Evolutionary conservation across 2,329 filamentous ascomycete species (phyloP), one percentile per base, ranked within the genome.

Genomic region (Teratosphaeriaceae sp.): DNA sequence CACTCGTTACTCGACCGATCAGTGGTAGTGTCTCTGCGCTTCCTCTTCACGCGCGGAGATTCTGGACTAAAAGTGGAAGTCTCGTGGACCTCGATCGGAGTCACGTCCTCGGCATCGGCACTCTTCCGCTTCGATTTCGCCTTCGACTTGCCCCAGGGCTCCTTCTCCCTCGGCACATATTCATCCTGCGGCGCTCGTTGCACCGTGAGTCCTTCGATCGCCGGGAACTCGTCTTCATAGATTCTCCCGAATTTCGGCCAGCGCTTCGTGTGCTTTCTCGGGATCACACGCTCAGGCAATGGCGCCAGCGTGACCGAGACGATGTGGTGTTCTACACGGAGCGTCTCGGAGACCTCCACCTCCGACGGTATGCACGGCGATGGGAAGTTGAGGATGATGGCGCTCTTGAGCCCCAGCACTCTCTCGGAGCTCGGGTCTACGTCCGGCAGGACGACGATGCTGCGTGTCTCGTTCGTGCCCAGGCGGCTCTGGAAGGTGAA

Each of bases 401-500:
- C 69, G 19, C 65, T 60, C 48, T 74, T 71, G 52, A 79, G 57
- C 2, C 67, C 59, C 38, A 66, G 65, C 13, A 79, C 67, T n/a
- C 66, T 47, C 2, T 66, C 63, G 35, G 71, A 67, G 11, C 65
- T 62, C 5, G 70, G 58, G 5, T 65, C 57, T 24, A 78, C 61
- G 2, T 71, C 62, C 16, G 70, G 65, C 38, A 69, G 65, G 9
- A 67, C 66, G 21, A 80, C 52, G 13, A 82, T 68, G 4, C 63
- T 66, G 42, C 70, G 74, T n/a, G 65, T 72, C 15, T 72, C 63
- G 52, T 70, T 68, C 3, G 67, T 53, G 1, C 73, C 74, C 43
- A 69, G 69, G 22, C 57, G 62, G 15, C 70, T 66, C 45, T 63
- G 66, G 49, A 75, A 76, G 13, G 65, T 66, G 53, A 79, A 79